Evolutionary conservation across 371 early-diverging fungal species (phyloP), one percentile per base, ranked within the genome.

Genomic region (Mucor ambiguus): DNA sequence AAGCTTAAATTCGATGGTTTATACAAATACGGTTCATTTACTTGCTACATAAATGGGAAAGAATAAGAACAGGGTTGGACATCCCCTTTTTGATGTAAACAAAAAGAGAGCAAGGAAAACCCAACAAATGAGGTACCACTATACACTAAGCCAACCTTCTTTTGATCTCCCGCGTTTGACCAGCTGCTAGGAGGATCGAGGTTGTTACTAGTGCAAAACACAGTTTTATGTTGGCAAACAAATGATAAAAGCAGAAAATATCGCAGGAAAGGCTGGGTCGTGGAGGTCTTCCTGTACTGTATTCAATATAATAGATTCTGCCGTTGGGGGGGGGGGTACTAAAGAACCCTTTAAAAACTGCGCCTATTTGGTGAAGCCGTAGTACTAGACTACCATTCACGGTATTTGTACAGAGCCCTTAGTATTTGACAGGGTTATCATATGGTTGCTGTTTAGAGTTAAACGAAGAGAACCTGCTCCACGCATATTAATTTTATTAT

Each of bases 381-480:
- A 41, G 30, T 4, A 30, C 35, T 1, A 3, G 3, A 10, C 35
- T 11, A 35, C 6, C 6, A 2, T 6, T 2, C 30, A 30, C 2
- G 30, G 6, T 30, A 6, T 30, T 30, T 30, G 30, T 30, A 30
- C 30, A 33, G 38, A 38, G 16, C 5, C 9, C 20, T n/a, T 44
- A 22, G 46, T 22, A n/a, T n/a, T 44, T 44, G 7, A 38, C 38
- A 38, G 11, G 33, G 33, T 33, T 33, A 8, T 33, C 10, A 1
- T 33, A 37, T 41, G 18, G 18, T 18, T 41, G 41, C 16, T 41
- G 41, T 18, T 41, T 18, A 49, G 28, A 52, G 16, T 28, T 16
- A 28, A 28, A 52, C 52, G 28, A 52, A 52, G 52, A 52, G 52
- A 52, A 28, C 52, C 52, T 28, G 52, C 52, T 52, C 52, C 16